A percentile compares a stretch with the other conserved stretches of the same genome.
These are phyloP conservation scores for Xylaria castorea DNA, from an alignment of 495 filamentous ascomycete genomes.

Conservation along the genomic window DNA sequence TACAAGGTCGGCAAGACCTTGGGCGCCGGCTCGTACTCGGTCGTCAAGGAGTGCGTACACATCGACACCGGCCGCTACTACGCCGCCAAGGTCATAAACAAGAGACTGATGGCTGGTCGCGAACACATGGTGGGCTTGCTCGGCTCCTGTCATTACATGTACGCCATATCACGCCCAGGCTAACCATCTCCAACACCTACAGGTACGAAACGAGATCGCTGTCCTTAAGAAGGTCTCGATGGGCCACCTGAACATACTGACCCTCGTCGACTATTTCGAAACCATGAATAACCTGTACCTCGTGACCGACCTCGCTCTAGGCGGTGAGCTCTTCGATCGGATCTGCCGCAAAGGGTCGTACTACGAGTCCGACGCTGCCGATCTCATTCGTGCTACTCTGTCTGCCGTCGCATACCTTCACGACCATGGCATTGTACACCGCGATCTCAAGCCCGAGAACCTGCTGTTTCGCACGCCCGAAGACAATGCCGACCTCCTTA, in stretches of 20 bases:
- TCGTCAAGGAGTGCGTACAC: slow-evolving; percentile 99
- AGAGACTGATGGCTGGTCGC: slow-evolving; percentile 93
- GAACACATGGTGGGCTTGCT: slow-evolving; percentile 86
- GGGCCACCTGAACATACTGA: slow-evolving; percentile 97
- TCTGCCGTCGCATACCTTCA: slow-evolving; percentile 98
- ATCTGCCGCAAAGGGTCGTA: slow-evolving; percentile 98
- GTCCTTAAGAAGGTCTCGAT: slow-evolving; percentile 95
- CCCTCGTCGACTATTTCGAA: slow-evolving; percentile 98
- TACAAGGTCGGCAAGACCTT: slow-evolving; percentile 99
- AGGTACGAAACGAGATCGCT: slow-evolving; percentile 98
- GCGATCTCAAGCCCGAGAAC: slow-evolving; percentile 79
- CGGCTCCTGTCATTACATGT: not conserved
- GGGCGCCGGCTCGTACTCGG: slow-evolving; percentile 94
- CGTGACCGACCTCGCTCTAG: slow-evolving; percentile 94
- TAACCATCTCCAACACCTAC: slow-evolving; percentile 25
- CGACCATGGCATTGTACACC: slow-evolving; percentile 97
- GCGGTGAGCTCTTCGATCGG: slow-evolving; percentile 96
- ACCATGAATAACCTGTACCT: slow-evolving; percentile 99
- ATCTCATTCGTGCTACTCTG: slow-evolving; percentile 91
- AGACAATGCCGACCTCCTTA: slow-evolving; percentile 86
- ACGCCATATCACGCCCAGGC: not conserved
- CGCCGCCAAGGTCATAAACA: slow-evolving; percentile 99
- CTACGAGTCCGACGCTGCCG: slow-evolving; percentile 95
- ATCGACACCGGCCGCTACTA: slow-evolving; percentile 98
- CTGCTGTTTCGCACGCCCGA: slow-evolving; percentile 80